These are phyloP conservation scores for Sugiyamaella pinicola DNA, from an alignment of 1,139 yeast species.

Conservation along the genomic window DNA sequence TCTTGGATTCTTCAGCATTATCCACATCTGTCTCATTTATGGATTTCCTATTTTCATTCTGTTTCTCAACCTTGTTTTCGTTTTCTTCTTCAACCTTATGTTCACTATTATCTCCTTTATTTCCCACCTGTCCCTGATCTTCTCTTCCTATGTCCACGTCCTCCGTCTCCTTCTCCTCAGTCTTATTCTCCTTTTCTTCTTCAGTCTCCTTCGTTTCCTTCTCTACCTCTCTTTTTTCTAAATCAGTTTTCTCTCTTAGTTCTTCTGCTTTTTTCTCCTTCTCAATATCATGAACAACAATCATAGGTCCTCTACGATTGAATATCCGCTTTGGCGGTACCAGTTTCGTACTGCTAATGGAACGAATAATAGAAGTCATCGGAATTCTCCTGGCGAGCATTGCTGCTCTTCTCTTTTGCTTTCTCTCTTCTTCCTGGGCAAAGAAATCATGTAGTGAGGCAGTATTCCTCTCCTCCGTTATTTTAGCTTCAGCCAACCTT, in stretches of 20 bases:
- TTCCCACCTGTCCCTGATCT: background rate
- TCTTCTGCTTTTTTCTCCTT: slow-evolving; percentile 5
- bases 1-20: too few relatives aligned
- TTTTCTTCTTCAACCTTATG: background rate
- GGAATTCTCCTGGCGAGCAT: slow-evolving; percentile 65
- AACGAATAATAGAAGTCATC: slow-evolving; percentile 58
- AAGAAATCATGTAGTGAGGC: slow-evolving; percentile 73
- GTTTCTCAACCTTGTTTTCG: background rate
- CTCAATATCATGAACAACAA: slow-evolving; percentile 16
- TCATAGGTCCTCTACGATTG: slow-evolving; percentile 28
- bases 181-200: slow-evolving; percentile 3
- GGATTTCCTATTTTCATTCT: too few relatives aligned
- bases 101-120: background rate
- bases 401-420: slow-evolving; percentile 72
- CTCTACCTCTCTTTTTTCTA: background rate
- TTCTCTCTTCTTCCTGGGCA: slow-evolving; percentile 82
- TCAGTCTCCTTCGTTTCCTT: background rate
- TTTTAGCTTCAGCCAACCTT: slow-evolving; percentile 77
- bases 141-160: background rate
- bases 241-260: background rate
- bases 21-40: too few relatives aligned
- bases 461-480: slow-evolving; percentile 77
- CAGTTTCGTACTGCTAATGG: slow-evolving; percentile 44
- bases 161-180: slow-evolving; percentile 14
- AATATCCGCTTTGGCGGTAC: slow-evolving; percentile 35